Base-by-base conservation (phyloP, 23 red algal species). In the Gracilariopsis chorda region DNA sequence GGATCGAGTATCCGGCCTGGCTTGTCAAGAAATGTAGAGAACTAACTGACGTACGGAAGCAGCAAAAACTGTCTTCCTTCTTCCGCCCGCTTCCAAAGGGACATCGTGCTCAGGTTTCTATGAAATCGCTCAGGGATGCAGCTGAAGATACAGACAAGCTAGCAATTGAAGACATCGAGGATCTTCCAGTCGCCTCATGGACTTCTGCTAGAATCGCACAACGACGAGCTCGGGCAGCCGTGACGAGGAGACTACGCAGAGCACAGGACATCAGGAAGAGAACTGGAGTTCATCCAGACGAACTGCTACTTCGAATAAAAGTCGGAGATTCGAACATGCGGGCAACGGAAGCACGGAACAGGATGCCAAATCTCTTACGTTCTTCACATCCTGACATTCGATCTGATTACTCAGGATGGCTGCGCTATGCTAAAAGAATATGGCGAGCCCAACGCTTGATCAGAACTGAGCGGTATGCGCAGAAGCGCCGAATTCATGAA, bases 1-100 rank as follows among this genome's bases (percentile, higher is more conserved):
- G 93, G 37, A 87, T 96, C n/a, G 97, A 55, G 25, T 93, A 95
- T 61, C 97, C 97, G 6, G 83, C 92, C 20, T 99, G 97, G 97
- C 68, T 99, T 7, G 52, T 84, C 4, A 88, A 88, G 86, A 84
- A 90, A 20, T 73, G 80, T 33, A 65, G 78, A 45, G 93, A 99
- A 52, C 80, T 93, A 19, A 48, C 35, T 16, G 68, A 91, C 49
- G 45, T 73, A 36, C 56, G 82, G 21, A 96, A 94, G 46, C 97
- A 99, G 42, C 70, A 88, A 25, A 82, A 40, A 34, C 30, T 99
- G 25, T 87, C 64, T 4, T 61, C 90, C 14, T 99, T 94, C 75
- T 95, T 99, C 41, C 25, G 36, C 30, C 36, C 69, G 3, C 58
- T 95, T 1, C 46, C 73, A 1, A 91, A 95, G 20, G 85, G 63